Percentiles rank a stretch among this genome's conserved stretches.
These are phyloP conservation scores for Agaricus sinodeliciosus DNA, from an alignment of 768 basidiomycete species.

Conservation along the genomic window DNA sequence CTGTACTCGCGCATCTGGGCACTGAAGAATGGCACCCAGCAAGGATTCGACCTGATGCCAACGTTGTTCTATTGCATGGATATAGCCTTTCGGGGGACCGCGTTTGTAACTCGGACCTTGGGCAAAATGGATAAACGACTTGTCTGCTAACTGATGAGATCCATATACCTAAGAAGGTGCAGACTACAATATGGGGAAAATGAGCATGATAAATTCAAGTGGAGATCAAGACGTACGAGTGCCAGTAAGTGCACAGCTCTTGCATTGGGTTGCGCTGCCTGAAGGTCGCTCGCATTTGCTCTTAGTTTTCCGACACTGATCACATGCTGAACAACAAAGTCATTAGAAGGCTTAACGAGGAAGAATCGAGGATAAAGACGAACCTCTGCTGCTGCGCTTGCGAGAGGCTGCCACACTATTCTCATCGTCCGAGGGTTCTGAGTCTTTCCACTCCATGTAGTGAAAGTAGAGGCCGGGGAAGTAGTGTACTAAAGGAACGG, in stretches of 20 bases:
- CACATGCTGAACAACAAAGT: constrained; percentile 51
- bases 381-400: constrained; percentile 64
- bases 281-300: constrained; percentile 70
- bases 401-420: constrained; percentile 32
- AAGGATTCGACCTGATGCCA: constrained; percentile 91
- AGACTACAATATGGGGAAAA: constrained; percentile 33
- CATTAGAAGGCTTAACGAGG: constrained; percentile 10
- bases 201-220: constrained; percentile 10
- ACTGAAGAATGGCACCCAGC: constrained; percentile 75
- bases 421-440: constrained; percentile 58
- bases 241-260: constrained; percentile 53
- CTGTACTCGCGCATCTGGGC: constrained; percentile 59
- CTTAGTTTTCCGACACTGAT: constrained; percentile 84
- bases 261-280: constrained; percentile 46
- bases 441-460: constrained; percentile 51
- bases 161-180: constrained; percentile 55
- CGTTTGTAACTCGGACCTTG: constrained; percentile 75
- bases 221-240: constrained; percentile 33
- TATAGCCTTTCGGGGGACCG: constrained; percentile 86
- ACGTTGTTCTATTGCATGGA: constrained; percentile 86
- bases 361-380: background rate
- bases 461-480: constrained; percentile 11
- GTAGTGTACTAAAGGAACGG: constrained; percentile 15
- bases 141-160: background rate
- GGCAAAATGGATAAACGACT: background rate